Conservation (phyloP, 345 rosid genomes). For the Clausena lansium region DNA sequence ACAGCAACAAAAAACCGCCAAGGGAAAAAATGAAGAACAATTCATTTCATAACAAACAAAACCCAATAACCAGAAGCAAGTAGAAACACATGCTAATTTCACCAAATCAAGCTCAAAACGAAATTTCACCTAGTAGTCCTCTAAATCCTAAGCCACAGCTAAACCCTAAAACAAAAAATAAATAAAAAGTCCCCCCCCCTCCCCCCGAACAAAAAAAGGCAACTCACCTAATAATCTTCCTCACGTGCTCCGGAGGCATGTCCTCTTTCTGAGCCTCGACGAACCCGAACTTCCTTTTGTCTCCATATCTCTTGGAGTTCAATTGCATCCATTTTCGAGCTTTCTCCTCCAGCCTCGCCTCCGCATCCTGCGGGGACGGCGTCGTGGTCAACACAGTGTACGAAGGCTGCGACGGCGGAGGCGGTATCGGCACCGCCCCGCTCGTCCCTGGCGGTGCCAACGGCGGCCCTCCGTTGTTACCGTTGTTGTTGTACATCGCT, state of each 20-base stretch:
- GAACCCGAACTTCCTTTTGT: constrained; percentile 95
- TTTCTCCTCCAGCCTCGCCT: constrained; percentile 94
- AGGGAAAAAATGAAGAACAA: too few species aligned
- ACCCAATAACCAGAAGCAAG: neutral
- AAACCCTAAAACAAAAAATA: neutral
- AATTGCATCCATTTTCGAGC: constrained; percentile 99
- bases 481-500: constrained; percentile 49
- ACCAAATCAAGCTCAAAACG: neutral
- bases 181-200: neutral
- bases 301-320: constrained; percentile 87
- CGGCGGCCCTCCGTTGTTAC: constrained; percentile 32
- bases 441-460: constrained; percentile 88
- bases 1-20: too few species aligned
- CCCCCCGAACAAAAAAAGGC: too few species aligned
- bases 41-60: too few species aligned
- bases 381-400: constrained; percentile 63
- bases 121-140: neutral
- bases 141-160: neutral
- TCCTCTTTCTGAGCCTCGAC: constrained; percentile 99
- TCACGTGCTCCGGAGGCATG: constrained; percentile 98
- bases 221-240: constrained; percentile 83
- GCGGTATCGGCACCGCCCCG: constrained; percentile 63
- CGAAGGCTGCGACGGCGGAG: constrained; percentile 82
- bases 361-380: constrained; percentile 63
- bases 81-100: neutral